A percentile compares a stretch with the other conserved stretches of the same genome.
phyloP scores from a whole-genome alignment of 2,329 filamentous ascomycete genomes.

The Alternaria sp. region DNA sequence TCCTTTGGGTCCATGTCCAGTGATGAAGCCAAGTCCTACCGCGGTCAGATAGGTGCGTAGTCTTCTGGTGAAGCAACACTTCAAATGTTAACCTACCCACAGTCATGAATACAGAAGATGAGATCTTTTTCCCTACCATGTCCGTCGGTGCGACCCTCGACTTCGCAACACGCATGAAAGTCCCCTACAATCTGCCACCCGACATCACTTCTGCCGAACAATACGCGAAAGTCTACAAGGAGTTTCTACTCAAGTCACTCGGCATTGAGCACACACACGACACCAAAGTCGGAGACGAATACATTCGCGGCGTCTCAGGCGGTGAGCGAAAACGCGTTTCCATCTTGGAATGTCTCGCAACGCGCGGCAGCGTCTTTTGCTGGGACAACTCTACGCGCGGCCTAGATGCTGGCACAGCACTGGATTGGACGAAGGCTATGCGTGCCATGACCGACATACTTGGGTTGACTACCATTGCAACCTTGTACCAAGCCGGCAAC shows the following conservation, averaged over 20 bases:
- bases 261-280: conserved; percentile 60
- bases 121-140: conserved; percentile 75
- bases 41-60: conserved; percentile 69
- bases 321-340: conserved; percentile 74
- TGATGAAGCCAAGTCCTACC: conserved; percentile 77
- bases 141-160: conserved; percentile 84
- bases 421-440: conserved; percentile 63
- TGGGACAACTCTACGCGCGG: conserved; percentile 55
- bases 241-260: conserved; percentile 57
- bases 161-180: conserved; percentile 63
- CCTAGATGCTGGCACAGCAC: conserved; percentile 50
- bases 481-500: conserved; percentile 61
- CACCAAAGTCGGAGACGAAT: conserved; percentile 73
- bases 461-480: conserved; percentile 60
- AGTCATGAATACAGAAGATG: conserved; percentile 76
- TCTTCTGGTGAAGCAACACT: background rate
- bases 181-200: conserved; percentile 57
- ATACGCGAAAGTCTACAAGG: conserved; percentile 53
- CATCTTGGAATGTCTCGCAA: conserved; percentile 68
- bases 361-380: conserved; percentile 62
- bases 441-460: conserved; percentile 57
- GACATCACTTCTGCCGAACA: conserved; percentile 53
- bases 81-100: background rate
- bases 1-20: conserved; percentile 62
- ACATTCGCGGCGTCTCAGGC: conserved; percentile 69